Conservation (phyloP, 2,329 filamentous ascomycete genomes). For the Tolypocladium album region DNA sequence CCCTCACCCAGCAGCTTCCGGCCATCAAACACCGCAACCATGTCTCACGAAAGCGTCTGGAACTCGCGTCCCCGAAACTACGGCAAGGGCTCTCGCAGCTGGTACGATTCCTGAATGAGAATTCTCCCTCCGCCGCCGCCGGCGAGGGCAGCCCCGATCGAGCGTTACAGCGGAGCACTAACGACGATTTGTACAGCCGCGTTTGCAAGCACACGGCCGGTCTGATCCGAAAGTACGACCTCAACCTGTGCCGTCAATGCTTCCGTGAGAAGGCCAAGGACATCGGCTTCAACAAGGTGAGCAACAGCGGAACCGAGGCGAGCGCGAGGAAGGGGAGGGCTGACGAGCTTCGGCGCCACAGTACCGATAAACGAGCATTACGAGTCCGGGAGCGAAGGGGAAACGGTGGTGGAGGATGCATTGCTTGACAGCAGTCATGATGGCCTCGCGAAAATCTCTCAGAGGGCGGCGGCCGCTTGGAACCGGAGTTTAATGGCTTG, state of each 20-base stretch:
- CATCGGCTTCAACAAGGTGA: constrained; percentile 64
- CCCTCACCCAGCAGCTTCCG: constrained; percentile 14
- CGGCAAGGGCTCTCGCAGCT: constrained; percentile 90
- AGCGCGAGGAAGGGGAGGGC: neutral
- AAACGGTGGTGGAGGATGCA: constrained; percentile 9
- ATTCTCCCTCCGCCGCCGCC: neutral
- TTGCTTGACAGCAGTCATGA: constrained; percentile 11
- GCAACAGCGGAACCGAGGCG: constrained; percentile 7
- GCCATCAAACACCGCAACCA: constrained; percentile 32
- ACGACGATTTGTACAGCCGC: constrained; percentile 33
- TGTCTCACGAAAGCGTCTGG: constrained; percentile 90
- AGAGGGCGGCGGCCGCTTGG: constrained; percentile 32
- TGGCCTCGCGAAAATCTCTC: constrained; percentile 25
- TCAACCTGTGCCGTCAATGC: constrained; percentile 78
- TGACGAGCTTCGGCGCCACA: constrained; percentile 11
- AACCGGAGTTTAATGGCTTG: constrained; percentile 35
- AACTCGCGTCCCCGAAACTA: constrained; percentile 95
- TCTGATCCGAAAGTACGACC: constrained; percentile 99
- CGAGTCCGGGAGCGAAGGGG: constrained; percentile 8
- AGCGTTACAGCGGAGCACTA: neutral
- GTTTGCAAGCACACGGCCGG: constrained; percentile 87
- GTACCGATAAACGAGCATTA: constrained; percentile 25
- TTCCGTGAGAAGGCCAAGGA: constrained; percentile 65
- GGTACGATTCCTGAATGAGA: constrained; percentile 48
- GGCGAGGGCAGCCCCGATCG: neutral